phyloP scores from a whole-genome alignment of 1,284 basidiomycete genomes.

The Cerioporus squamosus region DNA sequence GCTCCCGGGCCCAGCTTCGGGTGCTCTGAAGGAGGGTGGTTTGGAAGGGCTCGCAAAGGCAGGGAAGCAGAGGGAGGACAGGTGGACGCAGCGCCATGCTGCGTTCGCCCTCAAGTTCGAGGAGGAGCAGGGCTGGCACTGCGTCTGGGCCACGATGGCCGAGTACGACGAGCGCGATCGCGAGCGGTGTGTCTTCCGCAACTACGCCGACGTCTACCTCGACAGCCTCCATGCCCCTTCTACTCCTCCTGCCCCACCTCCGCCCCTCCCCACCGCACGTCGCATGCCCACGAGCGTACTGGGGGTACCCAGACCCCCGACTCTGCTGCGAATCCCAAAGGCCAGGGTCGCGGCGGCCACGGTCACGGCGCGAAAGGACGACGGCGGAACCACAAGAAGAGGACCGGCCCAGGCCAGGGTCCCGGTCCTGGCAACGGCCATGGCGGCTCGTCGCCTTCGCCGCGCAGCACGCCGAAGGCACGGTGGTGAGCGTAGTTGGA shows the following conservation, averaged over 20 bases:
- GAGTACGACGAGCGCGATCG: slow-evolving; percentile 46
- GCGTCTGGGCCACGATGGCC: slow-evolving; percentile 62
- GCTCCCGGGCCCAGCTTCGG: not conserved
- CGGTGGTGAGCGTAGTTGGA: slow-evolving; percentile 8
- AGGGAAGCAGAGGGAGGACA: slow-evolving; percentile 31
- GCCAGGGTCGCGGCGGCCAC: not conserved
- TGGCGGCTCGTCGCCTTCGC: not conserved
- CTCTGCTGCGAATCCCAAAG: not conserved
- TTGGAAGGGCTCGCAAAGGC: not conserved
- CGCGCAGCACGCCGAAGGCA: slow-evolving; percentile 5
- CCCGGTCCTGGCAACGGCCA: not conserved
- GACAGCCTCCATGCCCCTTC: slow-evolving; percentile 26
- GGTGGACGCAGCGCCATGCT: slow-evolving; percentile 62
- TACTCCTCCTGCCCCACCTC: not conserved
- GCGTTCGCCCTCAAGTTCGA: slow-evolving; percentile 52
- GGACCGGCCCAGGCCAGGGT: not conserved
- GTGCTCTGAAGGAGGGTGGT: no score
- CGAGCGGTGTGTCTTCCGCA: slow-evolving; percentile 56
- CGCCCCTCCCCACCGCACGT: not conserved
- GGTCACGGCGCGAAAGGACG: slow-evolving; percentile 4
- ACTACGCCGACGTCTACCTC: slow-evolving; percentile 62
- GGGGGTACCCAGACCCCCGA: no score
- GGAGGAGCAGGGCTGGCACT: slow-evolving; percentile 56
- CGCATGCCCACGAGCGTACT: no score
- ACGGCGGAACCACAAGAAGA: slow-evolving; percentile 12